Percentiles rank a stretch among this genome's conserved stretches.
phyloP scores from a whole-genome alignment of 495 filamentous ascomycete genomes.

The Penicillium daleae region DNA sequence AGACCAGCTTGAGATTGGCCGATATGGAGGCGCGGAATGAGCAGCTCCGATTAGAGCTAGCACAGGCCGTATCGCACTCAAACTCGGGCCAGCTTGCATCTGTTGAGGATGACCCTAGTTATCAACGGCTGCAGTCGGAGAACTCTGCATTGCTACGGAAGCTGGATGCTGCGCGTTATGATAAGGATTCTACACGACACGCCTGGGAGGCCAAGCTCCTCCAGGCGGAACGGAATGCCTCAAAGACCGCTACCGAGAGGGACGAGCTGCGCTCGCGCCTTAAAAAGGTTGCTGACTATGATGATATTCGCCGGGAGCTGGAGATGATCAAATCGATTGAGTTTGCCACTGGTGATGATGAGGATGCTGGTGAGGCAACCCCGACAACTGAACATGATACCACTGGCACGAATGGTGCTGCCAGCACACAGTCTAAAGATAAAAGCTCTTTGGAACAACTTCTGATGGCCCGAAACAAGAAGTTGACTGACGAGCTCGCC shows the following conservation, averaged over 20 bases:
- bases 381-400: conserved; percentile 25
- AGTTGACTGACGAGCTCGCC: conserved; percentile 90
- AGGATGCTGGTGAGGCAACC: conserved; percentile 52
- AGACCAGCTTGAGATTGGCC: conserved; percentile 81
- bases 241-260: conserved; percentile 68
- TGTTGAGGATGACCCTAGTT: conserved; percentile 85
- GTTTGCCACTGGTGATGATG: conserved; percentile 88
- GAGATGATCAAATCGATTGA: conserved; percentile 97
- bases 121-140: conserved; percentile 84
- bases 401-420: conserved; percentile 52
- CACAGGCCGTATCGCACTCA: conserved; percentile 79
- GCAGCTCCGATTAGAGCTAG: conserved; percentile 85
- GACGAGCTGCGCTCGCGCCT: conserved; percentile 78
- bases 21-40: conserved; percentile 96
- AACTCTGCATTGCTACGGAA: conserved; percentile 88
- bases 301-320: conserved; percentile 91
- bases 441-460: conserved; percentile 86
- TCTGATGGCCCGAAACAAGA: conserved; percentile 91
- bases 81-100: conserved; percentile 57
- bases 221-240: conserved; percentile 46
- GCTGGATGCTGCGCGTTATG: conserved; percentile 77
- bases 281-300: conserved; percentile 90
- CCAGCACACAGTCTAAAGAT: conserved; percentile 60
- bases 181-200: conserved; percentile 77
- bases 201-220: conserved; percentile 70